Evolutionary conservation across 352 stramenopile species (phyloP).

Genomic region (Phytophthora brassicae): DNA sequence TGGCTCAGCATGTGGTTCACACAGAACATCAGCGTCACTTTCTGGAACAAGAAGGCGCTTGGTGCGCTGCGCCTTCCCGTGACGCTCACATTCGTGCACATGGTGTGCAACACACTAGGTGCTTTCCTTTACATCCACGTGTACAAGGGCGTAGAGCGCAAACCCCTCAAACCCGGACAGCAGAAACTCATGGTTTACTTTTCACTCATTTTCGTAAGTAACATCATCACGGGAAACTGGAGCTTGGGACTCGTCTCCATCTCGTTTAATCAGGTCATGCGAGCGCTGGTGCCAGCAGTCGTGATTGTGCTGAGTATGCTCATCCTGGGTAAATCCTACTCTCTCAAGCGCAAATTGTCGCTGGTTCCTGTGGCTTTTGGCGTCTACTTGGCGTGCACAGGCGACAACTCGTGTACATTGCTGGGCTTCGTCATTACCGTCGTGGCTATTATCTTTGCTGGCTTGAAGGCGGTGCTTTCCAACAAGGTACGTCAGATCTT

Average conservation of each 20-base stretch:
- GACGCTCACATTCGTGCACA: slow-evolving; percentile 93
- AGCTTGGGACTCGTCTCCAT: slow-evolving; percentile 92
- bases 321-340: slow-evolving; percentile 79
- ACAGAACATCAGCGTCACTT: slow-evolving; percentile 94
- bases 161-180: slow-evolving; percentile 60
- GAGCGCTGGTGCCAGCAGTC: slow-evolving; percentile 78
- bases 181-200: slow-evolving; percentile 86
- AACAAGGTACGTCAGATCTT: slow-evolving; percentile 76
- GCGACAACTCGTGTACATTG: slow-evolving; percentile 89
- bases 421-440: slow-evolving; percentile 90
- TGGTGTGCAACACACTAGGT: slow-evolving; percentile 92
- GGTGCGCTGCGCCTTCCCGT: slow-evolving; percentile 63
- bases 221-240: slow-evolving; percentile 95
- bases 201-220: slow-evolving; percentile 93
- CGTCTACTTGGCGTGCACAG: slow-evolving; percentile 81
- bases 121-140: slow-evolving; percentile 75
- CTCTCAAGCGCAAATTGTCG: slow-evolving; percentile 68
- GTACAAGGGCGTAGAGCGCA: slow-evolving; percentile 68
- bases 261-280: slow-evolving; percentile 96
- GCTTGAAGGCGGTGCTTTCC: slow-evolving; percentile 91
- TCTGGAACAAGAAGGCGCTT: slow-evolving; percentile 95
- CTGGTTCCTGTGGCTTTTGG: slow-evolving; percentile 81
- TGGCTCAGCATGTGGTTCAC: slow-evolving; percentile 88
- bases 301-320: slow-evolving; percentile 82
- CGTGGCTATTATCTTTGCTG: slow-evolving; percentile 88